Evolutionary conservation across 2,329 filamentous ascomycete genomes (phyloP).

Genomic region (Apiospora koreana): DNA sequence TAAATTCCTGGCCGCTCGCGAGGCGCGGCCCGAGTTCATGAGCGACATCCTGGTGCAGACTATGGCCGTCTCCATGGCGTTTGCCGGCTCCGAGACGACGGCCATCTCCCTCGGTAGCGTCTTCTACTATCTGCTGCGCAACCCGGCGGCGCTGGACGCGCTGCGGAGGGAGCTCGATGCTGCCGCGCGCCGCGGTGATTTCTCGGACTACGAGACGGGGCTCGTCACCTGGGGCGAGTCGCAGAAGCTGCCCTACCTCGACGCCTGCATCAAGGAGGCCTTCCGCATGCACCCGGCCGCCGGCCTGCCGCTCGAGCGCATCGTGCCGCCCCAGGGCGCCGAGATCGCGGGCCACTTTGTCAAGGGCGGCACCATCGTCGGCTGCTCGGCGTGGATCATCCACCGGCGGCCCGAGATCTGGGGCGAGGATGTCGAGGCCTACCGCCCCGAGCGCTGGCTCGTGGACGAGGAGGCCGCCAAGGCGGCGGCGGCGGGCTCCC

Average conservation of each 20-base stretch:
- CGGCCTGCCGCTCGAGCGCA: constrained; percentile 71
- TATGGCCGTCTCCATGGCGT: constrained; percentile 71
- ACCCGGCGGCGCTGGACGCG: constrained; percentile 54
- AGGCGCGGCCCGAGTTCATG: constrained; percentile 71
- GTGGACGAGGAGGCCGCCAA: constrained; percentile 35
- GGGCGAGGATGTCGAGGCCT: constrained; percentile 65
- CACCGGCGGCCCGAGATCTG: constrained; percentile 70
- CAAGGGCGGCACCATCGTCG: constrained; percentile 71
- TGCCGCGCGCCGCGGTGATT: constrained; percentile 52
- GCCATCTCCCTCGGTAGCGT: constrained; percentile 71
- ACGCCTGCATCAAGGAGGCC: constrained; percentile 76
- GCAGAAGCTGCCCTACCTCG: constrained; percentile 72
- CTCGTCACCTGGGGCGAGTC: constrained; percentile 70
- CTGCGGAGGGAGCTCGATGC: constrained; percentile 65
- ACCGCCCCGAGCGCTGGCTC: constrained; percentile 69
- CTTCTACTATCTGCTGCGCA: constrained; percentile 73
- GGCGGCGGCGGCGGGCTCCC: constrained; percentile 10
- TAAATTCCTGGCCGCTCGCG: constrained; percentile 70
- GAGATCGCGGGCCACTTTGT: constrained; percentile 65
- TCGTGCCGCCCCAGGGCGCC: constrained; percentile 66
- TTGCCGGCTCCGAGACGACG: constrained; percentile 79
- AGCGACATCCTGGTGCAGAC: constrained; percentile 68
- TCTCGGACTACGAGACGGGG: constrained; percentile 53
- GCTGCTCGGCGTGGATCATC: constrained; percentile 74
- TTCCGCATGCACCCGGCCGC: constrained; percentile 76